Percentiles rank a stretch among this genome's conserved stretches.
phyloP scores from a whole-genome alignment of 371 early-diverging fungal genomes.

The Mortierella sp. region DNA sequence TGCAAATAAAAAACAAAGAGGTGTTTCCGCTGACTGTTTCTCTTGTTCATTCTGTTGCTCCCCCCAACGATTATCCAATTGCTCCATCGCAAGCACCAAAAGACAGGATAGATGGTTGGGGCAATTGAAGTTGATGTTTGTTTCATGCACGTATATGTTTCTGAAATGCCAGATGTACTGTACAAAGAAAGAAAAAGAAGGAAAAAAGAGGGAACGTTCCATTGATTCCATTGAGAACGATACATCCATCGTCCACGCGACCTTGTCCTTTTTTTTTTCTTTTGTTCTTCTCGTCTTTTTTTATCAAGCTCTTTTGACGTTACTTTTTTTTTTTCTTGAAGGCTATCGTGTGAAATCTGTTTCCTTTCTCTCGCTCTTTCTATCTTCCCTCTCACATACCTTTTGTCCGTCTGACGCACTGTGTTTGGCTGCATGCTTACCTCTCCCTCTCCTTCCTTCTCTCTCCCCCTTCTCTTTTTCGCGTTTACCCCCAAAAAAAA shows the following conservation, averaged over 20 bases:
- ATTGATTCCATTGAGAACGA: background rate
- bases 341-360: too few species aligned
- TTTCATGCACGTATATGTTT: too few species aligned
- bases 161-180: too few species aligned
- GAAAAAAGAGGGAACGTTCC: background rate
- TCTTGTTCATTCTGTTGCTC: background rate
- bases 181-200: background rate
- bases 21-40: background rate
- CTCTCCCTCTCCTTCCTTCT: background rate
- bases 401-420: too few species aligned
- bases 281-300: too few species aligned
- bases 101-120: background rate
- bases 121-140: background rate
- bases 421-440: too few species aligned
- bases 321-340: too few species aligned
- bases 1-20: conserved; percentile 5
- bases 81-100: background rate
- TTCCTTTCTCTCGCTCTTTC: background rate
- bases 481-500: conserved; percentile 8
- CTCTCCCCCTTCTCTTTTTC: too few species aligned
- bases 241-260: background rate
- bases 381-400: too few species aligned
- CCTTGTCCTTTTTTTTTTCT: background rate
- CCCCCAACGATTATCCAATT: background rate
- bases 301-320: too few species aligned